Evolutionary conservation across 1,284 basidiomycete species (phyloP), one percentile per base, ranked within the genome.

Genomic region (Vanrija sp.): DNA sequence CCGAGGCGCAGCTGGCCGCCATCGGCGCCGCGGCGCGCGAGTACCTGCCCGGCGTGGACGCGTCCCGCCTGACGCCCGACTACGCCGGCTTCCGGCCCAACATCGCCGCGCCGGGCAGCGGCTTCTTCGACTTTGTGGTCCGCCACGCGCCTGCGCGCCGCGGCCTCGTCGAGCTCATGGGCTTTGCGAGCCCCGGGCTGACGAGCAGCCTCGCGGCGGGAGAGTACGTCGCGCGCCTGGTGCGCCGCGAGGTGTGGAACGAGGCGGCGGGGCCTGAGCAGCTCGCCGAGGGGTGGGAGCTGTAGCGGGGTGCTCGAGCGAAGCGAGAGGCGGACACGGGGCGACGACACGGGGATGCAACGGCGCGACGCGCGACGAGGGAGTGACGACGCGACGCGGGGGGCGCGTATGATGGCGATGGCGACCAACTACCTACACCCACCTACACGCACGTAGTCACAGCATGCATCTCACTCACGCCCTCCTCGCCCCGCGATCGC

Each of bases 31-130:
- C 87, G 4, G 73, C 74, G 4, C 64, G 67, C 52, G 52, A 59
- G 41, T 95, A 94, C 75, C 79, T 98, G 36, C 89, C 93, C 0
- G 79, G 77, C 7, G 82, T 97, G 16, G 68, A 72, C 9, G 67
- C 82, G 3, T 79, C 84, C 8, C 84, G 85, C 0, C 79, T 98
- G 49, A 79, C 83, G 56, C 86, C 91, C 3, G 94, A 96, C 73
- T 98, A 97, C 71, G 85, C 87, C 20, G 95, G 95, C 2, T 84
- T 98, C 60, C 81, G 95, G 53, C 92, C 95, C 4, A 98, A 98
- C 73, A 78, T 97, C 15, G 83, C 84, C 6, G 82, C 84, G 1
- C 88, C 89, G 1, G 79, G 80, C 12, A 81, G 80, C 6, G 85
- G 85, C 1, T 95, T 97, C 71, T 84, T 86, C 60, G 95, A 98